A percentile compares a stretch with the other conserved stretches of the same genome.
Conservation (phyloP, 352 stramenopile genomes). For the Pythium angustatum region DNA sequence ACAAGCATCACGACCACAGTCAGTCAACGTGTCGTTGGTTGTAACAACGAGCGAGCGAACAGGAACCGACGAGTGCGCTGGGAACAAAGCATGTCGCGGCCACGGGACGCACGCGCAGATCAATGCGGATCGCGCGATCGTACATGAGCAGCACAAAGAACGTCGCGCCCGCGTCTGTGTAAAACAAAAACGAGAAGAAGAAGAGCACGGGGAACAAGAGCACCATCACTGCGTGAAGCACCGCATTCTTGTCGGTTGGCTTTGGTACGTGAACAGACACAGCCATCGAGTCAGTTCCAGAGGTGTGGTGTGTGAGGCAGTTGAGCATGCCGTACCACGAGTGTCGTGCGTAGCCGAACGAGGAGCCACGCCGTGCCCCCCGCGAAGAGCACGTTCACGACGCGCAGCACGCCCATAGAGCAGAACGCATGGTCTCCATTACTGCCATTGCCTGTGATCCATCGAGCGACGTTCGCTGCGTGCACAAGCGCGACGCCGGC, state of each 20-base stretch:
- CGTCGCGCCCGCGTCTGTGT: constrained; percentile 85
- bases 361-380: constrained; percentile 56
- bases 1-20: constrained; percentile 8
- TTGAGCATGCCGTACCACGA: constrained; percentile 28
- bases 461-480: constrained; percentile 14
- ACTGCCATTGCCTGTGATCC: not conserved
- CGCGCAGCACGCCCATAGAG: constrained; percentile 61
- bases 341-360: constrained; percentile 43
- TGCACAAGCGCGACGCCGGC: constrained; percentile 48
- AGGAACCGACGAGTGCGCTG: constrained; percentile 57
- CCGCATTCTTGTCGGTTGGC: constrained; percentile 44
- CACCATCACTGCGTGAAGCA: constrained; percentile 73
- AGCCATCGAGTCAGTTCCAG: not conserved
- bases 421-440: no score
- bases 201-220: constrained; percentile 80
- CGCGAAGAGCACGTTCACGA: constrained; percentile 82
- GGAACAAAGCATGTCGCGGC: constrained; percentile 44
- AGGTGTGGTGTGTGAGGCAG: not conserved
- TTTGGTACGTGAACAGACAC: constrained; percentile 2
- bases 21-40: not conserved
- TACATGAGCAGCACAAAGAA: constrained; percentile 91
- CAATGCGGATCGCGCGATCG: constrained; percentile 54
- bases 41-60: not conserved
- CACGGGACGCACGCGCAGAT: constrained; percentile 41
- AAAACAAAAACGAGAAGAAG: constrained; percentile 90